Conservation (phyloP, 495 filamentous ascomycete genomes). For the Aspergillus cristatus region DNA sequence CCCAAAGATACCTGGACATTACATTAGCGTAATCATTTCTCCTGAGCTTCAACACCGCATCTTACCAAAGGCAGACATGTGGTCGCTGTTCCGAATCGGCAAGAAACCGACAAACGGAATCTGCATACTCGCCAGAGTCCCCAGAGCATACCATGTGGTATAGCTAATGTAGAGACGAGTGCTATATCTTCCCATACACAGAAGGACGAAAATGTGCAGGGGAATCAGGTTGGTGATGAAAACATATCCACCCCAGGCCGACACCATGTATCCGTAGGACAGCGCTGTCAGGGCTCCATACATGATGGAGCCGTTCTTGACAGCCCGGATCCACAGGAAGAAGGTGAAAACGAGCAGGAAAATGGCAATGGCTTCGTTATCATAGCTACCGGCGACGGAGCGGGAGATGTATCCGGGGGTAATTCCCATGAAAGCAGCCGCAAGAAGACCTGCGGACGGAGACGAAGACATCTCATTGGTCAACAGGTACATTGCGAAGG, state of each 20-base stretch:
- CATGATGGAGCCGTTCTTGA: slow-evolving; percentile 90
- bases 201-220: slow-evolving; percentile 88
- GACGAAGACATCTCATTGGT: slow-evolving; percentile 93
- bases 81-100: slow-evolving; percentile 93
- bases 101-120: slow-evolving; percentile 98
- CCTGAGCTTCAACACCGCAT: background rate
- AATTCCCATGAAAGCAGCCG: slow-evolving; percentile 96
- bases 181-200: slow-evolving; percentile 96
- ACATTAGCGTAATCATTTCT: slow-evolving; percentile 4
- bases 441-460: slow-evolving; percentile 87
- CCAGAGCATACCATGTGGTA: slow-evolving; percentile 94
- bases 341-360: slow-evolving; percentile 98
- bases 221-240: slow-evolving; percentile 99
- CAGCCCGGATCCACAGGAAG: slow-evolving; percentile 96
- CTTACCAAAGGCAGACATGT: slow-evolving; percentile 93
- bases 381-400: slow-evolving; percentile 96
- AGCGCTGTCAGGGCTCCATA: slow-evolving; percentile 93
- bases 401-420: slow-evolving; percentile 95
- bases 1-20: slow-evolving; percentile 76
- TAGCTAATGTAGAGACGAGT: slow-evolving; percentile 91
- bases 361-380: slow-evolving; percentile 99
- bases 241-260: slow-evolving; percentile 98
- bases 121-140: slow-evolving; percentile 97
- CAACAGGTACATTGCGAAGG: slow-evolving; percentile 87
- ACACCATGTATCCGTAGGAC: slow-evolving; percentile 99